phyloP scores from a whole-genome alignment of 2,329 filamentous ascomycete genomes.

The Cryphonectria japonica region DNA sequence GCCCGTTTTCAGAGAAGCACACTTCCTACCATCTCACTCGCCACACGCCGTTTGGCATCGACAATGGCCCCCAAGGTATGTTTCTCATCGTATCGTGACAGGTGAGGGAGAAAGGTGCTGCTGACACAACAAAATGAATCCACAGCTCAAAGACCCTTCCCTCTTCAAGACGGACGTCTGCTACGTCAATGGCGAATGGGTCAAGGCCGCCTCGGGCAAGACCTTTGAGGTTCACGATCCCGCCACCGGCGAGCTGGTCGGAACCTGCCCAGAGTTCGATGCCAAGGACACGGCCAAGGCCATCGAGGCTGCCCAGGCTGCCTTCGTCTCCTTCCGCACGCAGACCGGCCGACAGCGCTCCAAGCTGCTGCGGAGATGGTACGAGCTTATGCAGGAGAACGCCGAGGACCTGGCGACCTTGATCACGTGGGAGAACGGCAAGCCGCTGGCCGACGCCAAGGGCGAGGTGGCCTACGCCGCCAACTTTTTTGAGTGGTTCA shows the following conservation, averaged over 20 bases:
- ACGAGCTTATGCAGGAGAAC: constrained; percentile 78
- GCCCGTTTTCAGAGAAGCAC: constrained; percentile 38
- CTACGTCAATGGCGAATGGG: constrained; percentile 94
- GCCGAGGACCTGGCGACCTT: constrained; percentile 79
- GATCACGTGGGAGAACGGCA: constrained; percentile 90
- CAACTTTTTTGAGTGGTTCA: constrained; percentile 81
- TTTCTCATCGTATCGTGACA: constrained; percentile 35
- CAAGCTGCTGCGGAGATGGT: constrained; percentile 78
- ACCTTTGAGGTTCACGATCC: constrained; percentile 91
- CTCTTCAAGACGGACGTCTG: constrained; percentile 81
- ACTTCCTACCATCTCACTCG: constrained; percentile 32
- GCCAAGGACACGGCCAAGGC: constrained; percentile 75
- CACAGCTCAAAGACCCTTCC: constrained; percentile 74
- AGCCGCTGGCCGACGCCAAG: constrained; percentile 75
- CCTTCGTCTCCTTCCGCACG: constrained; percentile 71
- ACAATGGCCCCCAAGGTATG: constrained; percentile 52
- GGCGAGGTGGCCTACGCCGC: constrained; percentile 75
- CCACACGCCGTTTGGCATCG: constrained; percentile 42
- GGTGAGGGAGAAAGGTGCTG: neutral
- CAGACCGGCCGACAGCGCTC: constrained; percentile 76
- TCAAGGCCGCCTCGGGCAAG: constrained; percentile 81
- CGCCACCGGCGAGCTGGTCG: constrained; percentile 78
- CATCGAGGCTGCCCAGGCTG: constrained; percentile 79
- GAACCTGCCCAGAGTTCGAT: constrained; percentile 83
- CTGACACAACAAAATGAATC: neutral